Conservation (phyloP, 768 basidiomycete genomes). For the Kwoniella pini region DNA sequence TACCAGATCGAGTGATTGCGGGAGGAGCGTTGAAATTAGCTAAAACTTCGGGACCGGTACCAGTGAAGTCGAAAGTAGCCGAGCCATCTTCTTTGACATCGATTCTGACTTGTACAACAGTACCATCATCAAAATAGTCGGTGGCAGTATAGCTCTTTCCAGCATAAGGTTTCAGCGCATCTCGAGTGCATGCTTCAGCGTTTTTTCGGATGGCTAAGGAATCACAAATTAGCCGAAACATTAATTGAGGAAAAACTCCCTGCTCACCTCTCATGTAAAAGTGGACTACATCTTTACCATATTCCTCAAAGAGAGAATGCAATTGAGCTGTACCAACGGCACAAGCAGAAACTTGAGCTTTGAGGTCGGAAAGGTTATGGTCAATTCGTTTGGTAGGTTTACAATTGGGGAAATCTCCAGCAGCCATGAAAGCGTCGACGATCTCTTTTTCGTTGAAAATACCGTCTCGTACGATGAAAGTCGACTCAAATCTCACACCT, state of each 20-base stretch:
- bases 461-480: constrained; percentile 29
- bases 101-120: constrained; percentile 61
- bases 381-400: constrained; percentile 34
- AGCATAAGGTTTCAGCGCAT: constrained; percentile 66
- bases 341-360: constrained; percentile 39
- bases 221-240: neutral
- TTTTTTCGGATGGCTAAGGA: constrained; percentile 67
- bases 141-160: constrained; percentile 62
- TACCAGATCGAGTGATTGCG: constrained; percentile 40
- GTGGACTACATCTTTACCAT: constrained; percentile 33
- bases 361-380: constrained; percentile 43
- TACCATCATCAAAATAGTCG: constrained; percentile 64
- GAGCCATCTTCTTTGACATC: constrained; percentile 74
- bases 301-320: constrained; percentile 40
- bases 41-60: constrained; percentile 45
- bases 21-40: constrained; percentile 50
- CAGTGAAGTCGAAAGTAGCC: constrained; percentile 77
- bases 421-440: constrained; percentile 37
- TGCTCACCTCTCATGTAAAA: constrained; percentile 37
- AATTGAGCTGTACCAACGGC: constrained; percentile 32
- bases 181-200: constrained; percentile 81
- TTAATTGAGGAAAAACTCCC: neutral
- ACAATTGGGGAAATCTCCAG: constrained; percentile 39
- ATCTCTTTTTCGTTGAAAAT: constrained; percentile 42
- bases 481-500: constrained; percentile 26